A percentile compares a stretch with the other conserved stretches of the same genome.
Evolutionary conservation across 305 asterid genomes (phyloP).

Genomic region (Fraxinus xanthoxyloides): DNA sequence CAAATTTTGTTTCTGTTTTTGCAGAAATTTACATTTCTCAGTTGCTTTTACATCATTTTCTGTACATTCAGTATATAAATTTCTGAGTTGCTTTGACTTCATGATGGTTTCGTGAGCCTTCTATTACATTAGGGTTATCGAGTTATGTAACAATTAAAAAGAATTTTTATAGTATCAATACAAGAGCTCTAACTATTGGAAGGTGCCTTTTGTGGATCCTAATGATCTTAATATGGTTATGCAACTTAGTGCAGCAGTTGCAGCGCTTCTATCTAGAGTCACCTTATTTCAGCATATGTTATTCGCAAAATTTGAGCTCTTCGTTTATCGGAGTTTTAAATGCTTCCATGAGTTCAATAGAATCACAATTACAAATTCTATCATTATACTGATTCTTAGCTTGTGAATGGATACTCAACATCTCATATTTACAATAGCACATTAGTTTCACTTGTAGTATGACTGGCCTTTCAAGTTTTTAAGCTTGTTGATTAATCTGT

Average conservation of each 20-base stretch:
- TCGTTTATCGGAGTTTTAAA: background rate
- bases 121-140: background rate
- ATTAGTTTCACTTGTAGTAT: background rate
- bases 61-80: background rate
- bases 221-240: background rate
- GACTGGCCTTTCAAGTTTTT: background rate
- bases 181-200: background rate
- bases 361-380: background rate
- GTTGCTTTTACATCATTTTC: background rate
- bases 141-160: background rate
- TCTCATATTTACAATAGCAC: background rate
- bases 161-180: background rate
- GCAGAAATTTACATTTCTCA: background rate
- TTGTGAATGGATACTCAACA: background rate
- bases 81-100: background rate
- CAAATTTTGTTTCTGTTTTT: background rate
- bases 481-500: background rate
- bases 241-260: background rate
- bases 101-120: background rate
- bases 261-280: background rate
- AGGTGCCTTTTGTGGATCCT: background rate
- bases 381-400: background rate
- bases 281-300: constrained; percentile 1
- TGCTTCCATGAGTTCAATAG: background rate
- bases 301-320: background rate